A percentile compares a stretch with the other conserved stretches of the same genome.
Evolutionary conservation across 169 alveolate species (phyloP).

Genomic region (Cryptosporidium andersoni): DNA sequence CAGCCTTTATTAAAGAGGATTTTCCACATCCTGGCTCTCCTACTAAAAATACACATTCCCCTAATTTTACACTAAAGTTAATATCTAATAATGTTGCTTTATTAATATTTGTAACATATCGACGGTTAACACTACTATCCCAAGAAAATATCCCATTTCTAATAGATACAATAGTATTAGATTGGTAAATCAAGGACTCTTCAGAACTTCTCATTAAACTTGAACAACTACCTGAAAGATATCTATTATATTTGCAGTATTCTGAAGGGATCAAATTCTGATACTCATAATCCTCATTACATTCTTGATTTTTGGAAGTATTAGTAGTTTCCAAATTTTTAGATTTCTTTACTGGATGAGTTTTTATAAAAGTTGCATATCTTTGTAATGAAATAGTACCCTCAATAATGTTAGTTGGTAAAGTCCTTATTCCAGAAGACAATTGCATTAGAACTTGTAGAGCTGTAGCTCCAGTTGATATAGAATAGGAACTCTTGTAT

Average conservation of each 20-base stretch:
- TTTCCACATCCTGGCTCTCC: conserved; percentile 86
- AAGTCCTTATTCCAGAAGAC: conserved; percentile 45
- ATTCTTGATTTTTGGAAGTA: not conserved
- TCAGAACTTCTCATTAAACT: too few relatives aligned
- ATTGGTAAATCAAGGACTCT: not conserved
- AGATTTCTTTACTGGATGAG: conserved; percentile 34
- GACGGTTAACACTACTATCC: not conserved
- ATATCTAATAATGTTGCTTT: conserved; percentile 30
- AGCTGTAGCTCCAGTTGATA: conserved; percentile 53
- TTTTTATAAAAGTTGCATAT: conserved; percentile 14
- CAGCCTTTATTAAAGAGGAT: conserved; percentile 79
- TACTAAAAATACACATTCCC: conserved; percentile 48
- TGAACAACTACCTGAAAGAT: too few relatives aligned
- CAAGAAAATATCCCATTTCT: conserved; percentile 46
- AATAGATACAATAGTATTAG: not conserved
- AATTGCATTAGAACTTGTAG: conserved; percentile 58
- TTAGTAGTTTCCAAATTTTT: not conserved
- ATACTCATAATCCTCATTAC: not conserved
- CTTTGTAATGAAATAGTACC: conserved; percentile 64
- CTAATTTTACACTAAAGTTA: conserved; percentile 5
- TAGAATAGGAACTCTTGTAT: not conserved
- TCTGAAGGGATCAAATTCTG: not conserved
- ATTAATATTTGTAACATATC: not conserved
- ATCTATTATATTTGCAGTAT: not conserved
- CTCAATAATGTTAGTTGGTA: conserved; percentile 63